These are phyloP conservation scores for Stagonosporopsis tanaceti DNA, from an alignment of 2,329 filamentous ascomycete genomes.

Conservation along the genomic window DNA sequence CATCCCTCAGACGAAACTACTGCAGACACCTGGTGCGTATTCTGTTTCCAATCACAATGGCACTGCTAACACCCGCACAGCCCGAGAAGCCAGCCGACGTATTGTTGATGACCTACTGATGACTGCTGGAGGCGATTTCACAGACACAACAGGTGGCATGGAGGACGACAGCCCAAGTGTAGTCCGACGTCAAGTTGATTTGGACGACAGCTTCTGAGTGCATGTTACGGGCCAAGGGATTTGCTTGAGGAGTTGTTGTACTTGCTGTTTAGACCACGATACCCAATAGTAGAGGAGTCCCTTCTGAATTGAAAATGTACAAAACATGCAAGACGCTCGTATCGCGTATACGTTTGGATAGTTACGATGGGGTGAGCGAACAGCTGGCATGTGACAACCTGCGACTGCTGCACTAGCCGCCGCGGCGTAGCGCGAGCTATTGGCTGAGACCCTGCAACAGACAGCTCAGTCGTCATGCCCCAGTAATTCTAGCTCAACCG, in stretches of 20 bases:
- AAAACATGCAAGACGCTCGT: not conserved
- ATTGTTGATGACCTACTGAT: constrained; percentile 83
- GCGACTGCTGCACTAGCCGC: constrained; percentile 11
- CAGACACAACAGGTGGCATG: constrained; percentile 55
- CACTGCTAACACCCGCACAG: constrained; percentile 51
- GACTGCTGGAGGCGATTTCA: constrained; percentile 71
- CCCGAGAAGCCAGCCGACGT: constrained; percentile 78
- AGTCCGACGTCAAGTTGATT: constrained; percentile 53
- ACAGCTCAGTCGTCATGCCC: constrained; percentile 37
- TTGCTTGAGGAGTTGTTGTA: not conserved
- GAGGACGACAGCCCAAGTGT: constrained; percentile 59
- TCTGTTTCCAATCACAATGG: too few relatives aligned
- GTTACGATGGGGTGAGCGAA: not conserved
- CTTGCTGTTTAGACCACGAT: constrained; percentile 17
- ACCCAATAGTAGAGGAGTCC: constrained; percentile 1
- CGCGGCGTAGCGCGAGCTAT: constrained; percentile 22
- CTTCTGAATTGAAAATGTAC: not conserved
- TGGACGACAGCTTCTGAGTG: constrained; percentile 58
- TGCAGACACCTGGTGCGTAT: constrained; percentile 78
- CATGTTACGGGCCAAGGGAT: not conserved
- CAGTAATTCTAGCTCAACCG: constrained; percentile 24
- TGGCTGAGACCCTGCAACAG: constrained; percentile 26
- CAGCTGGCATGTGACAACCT: constrained; percentile 14
- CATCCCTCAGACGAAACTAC: constrained; percentile 75
- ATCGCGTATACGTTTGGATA: not conserved